Evolutionary conservation across 2,329 filamentous ascomycete genomes (phyloP), one percentile per base, ranked within the genome.

Genomic region (Fusarium aywerte): DNA sequence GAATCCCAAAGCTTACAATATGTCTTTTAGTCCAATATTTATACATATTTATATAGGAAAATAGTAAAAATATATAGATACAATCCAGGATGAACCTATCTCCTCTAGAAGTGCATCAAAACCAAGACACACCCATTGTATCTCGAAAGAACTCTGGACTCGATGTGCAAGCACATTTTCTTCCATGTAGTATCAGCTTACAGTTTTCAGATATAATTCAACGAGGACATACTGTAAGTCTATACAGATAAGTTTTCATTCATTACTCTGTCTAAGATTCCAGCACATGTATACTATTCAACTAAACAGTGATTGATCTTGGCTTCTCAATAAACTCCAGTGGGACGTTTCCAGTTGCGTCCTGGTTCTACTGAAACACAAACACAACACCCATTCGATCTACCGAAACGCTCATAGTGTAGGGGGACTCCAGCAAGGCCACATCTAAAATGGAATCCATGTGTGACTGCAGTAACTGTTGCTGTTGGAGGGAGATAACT

Each of bases 311-410:
- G 38, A 51, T 60, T 36, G 61, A 56, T 52, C 61, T 48, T 44
- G 56, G 36, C 42, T 27, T 50, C 23, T 38, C 45, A 29, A 47
- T 43, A 50, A 56, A 58, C 39, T 65, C 58, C 33, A 25, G 38
- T 18, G n/a, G 49, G 42, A 56, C 25, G 32, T n/a, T 32, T 35
- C 20, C 27, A 42, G 44, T 21, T 54, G 49, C 45, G 38, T 51
- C 42, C 48, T 63, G 57, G 39, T n/a, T 69, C 71, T 78, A 85
- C 70, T 84, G 81, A 75, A 90, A 97, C 52, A 97, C 89, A 83
- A 96, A 97, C 43, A 98, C 89, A 76, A 95, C 90, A 1, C 96
- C 96, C 36, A 90, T 92, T 71, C 95, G 85, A 82, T 99, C 96
- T 53, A 91, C 94, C 69, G 92, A 96, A 48, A 98, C 84, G 32